A percentile compares a stretch with the other conserved stretches of the same genome.
Conservation (phyloP, 352 stramenopile species). For the Peronospora farinosa region DNA sequence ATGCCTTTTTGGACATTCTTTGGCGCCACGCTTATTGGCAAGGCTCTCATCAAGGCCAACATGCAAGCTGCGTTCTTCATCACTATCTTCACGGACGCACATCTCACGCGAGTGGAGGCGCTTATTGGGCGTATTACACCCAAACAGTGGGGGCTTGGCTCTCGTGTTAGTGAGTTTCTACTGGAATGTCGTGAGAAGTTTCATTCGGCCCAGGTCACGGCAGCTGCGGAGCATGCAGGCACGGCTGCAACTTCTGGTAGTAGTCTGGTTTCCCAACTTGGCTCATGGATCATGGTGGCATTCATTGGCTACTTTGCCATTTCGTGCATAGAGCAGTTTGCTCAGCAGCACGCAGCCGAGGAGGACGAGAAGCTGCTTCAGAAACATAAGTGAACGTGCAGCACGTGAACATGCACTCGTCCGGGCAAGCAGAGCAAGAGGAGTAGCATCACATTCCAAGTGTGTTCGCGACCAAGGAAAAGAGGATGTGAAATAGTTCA, state of each 20-base stretch:
- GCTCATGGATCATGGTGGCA: constrained; percentile 75
- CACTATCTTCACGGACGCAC: constrained; percentile 84
- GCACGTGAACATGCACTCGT: background rate
- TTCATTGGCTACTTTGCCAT: constrained; percentile 88
- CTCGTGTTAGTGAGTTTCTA: constrained; percentile 79
- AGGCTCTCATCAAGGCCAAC: constrained; percentile 90
- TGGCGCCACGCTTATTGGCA: constrained; percentile 90
- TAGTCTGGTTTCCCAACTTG: constrained; percentile 73
- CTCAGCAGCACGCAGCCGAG: constrained; percentile 83
- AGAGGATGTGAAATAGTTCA: constrained; percentile 2
- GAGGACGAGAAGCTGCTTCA: constrained; percentile 85
- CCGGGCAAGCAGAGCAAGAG: background rate
- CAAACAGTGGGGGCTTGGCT: constrained; percentile 63
- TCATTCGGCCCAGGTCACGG: constrained; percentile 65
- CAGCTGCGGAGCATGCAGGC: constrained; percentile 47
- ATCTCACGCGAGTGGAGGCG: constrained; percentile 80
- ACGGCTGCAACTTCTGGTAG: constrained; percentile 35
- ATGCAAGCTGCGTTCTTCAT: constrained; percentile 88
- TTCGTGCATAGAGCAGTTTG: constrained; percentile 88
- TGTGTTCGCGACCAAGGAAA: constrained; percentile 1
- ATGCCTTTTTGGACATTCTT: constrained; percentile 96
- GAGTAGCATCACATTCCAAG: no score
- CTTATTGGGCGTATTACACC: constrained; percentile 77
- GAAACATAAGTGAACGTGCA: constrained; percentile 48
- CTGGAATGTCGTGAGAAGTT: constrained; percentile 85